phyloP scores from a whole-genome alignment of 805 yeast species.

The Metschnikowia lunata region DNA sequence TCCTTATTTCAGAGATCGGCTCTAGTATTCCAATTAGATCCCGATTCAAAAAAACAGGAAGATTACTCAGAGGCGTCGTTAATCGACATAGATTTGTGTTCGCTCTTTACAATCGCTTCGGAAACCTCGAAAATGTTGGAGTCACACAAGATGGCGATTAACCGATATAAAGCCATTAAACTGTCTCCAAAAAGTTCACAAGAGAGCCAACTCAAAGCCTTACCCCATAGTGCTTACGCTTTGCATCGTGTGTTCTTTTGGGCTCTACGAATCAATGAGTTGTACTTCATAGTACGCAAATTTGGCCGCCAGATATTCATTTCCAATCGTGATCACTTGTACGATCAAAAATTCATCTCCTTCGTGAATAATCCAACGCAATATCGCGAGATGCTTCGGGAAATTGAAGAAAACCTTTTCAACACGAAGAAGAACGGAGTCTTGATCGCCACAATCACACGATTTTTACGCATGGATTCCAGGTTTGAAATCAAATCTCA shows the following conservation, averaged over 20 bases:
- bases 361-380: constrained; percentile 22
- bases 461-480: constrained; percentile 42
- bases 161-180: constrained; percentile 10
- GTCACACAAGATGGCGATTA: constrained; percentile 18
- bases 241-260: constrained; percentile 46
- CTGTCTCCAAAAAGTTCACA: constrained; percentile 10
- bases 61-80: constrained; percentile 26
- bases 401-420: constrained; percentile 37
- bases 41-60: constrained; percentile 1
- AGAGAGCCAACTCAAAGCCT: constrained; percentile 4
- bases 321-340: constrained; percentile 41
- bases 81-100: constrained; percentile 38
- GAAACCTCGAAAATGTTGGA: constrained; percentile 27
- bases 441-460: constrained; percentile 44
- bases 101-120: constrained; percentile 24
- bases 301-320: constrained; percentile 45
- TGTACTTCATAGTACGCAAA: constrained; percentile 44
- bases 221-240: constrained; percentile 36
- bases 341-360: constrained; percentile 37
- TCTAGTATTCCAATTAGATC: constrained; percentile 6
- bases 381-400: constrained; percentile 16
- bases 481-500: constrained; percentile 31
- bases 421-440: constrained; percentile 47
- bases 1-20: constrained; percentile 4
- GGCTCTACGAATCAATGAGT: constrained; percentile 46